These are phyloP conservation scores for Penicillium nucicola DNA, from an alignment of 495 filamentous ascomycete genomes.

Conservation along the genomic window DNA sequence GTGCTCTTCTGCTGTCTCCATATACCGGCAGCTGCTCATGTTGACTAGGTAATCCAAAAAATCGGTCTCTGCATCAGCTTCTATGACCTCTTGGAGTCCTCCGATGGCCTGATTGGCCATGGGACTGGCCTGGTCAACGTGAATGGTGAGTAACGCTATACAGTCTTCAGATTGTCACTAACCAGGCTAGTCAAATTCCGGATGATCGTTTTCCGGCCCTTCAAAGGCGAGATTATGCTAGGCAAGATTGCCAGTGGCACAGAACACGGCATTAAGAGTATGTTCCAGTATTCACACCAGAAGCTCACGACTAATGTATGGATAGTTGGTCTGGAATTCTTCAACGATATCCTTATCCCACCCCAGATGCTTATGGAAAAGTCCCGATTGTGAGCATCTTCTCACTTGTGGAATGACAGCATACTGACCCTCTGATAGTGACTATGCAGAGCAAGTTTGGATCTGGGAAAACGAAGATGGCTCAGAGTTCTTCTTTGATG, in stretches of 20 bases:
- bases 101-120: constrained; percentile 90
- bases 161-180: not conserved
- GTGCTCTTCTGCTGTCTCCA: constrained; percentile 6
- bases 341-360: constrained; percentile 83
- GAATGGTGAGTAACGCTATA: constrained; percentile 57
- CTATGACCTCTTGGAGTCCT: constrained; percentile 79
- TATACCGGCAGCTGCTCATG: constrained; percentile 1
- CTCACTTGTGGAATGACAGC: not conserved
- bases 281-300: constrained; percentile 12
- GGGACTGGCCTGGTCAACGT: constrained; percentile 86
- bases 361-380: constrained; percentile 64
- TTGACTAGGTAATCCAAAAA: constrained; percentile 61
- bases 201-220: constrained; percentile 89
- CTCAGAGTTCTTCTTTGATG: constrained; percentile 76
- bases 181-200: constrained; percentile 73
- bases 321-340: constrained; percentile 80
- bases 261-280: constrained; percentile 71
- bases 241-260: constrained; percentile 74
- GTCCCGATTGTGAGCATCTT: constrained; percentile 63
- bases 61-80: constrained; percentile 89
- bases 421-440: constrained; percentile 43
- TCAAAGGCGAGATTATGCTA: constrained; percentile 83
- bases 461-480: constrained; percentile 73
- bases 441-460: constrained; percentile 72
- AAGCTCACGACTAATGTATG: not conserved